phyloP scores from a whole-genome alignment of 345 rosid genomes.

The Punica granatum region DNA sequence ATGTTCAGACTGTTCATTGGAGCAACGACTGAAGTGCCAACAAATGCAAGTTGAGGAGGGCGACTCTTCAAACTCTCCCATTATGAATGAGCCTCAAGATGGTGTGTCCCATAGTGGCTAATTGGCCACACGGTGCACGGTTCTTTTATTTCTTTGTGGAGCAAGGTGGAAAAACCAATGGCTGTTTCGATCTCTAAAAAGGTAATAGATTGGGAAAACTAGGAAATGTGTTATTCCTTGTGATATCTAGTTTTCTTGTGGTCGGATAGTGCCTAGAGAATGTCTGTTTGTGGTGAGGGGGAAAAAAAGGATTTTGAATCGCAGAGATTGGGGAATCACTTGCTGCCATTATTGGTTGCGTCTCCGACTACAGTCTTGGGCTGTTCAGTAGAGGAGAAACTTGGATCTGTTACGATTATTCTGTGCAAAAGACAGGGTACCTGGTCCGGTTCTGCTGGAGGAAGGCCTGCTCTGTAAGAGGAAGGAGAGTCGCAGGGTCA shows the following conservation, averaged over 20 bases:
- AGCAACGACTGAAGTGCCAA: constrained; percentile 13
- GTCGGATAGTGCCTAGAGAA: background rate
- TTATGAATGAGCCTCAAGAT: constrained; percentile 12
- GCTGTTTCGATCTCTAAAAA: background rate
- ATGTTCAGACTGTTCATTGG: constrained; percentile 57
- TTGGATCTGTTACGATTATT: too few species aligned
- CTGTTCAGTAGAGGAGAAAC: too few species aligned
- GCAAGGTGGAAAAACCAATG: background rate
- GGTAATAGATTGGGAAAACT: background rate
- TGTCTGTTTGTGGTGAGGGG: too few species aligned
- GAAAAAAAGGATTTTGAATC: too few species aligned
- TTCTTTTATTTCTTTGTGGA: background rate
- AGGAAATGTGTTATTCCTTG: background rate
- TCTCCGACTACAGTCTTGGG: too few species aligned
- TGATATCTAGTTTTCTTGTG: background rate
- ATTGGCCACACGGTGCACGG: background rate
- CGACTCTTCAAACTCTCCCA: constrained; percentile 14
- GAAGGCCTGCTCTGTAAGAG: too few species aligned
- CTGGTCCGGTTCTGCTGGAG: too few species aligned
- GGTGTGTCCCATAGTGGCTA: constrained; percentile 31
- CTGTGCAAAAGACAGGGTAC: too few species aligned
- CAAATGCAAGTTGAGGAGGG: constrained; percentile 26
- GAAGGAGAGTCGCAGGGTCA: too few species aligned
- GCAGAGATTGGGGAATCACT: too few species aligned
- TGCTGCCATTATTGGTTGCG: too few species aligned